Base-by-base conservation (phyloP, 148 eudicot genomes). In the Nepenthes gracilis region DNA sequence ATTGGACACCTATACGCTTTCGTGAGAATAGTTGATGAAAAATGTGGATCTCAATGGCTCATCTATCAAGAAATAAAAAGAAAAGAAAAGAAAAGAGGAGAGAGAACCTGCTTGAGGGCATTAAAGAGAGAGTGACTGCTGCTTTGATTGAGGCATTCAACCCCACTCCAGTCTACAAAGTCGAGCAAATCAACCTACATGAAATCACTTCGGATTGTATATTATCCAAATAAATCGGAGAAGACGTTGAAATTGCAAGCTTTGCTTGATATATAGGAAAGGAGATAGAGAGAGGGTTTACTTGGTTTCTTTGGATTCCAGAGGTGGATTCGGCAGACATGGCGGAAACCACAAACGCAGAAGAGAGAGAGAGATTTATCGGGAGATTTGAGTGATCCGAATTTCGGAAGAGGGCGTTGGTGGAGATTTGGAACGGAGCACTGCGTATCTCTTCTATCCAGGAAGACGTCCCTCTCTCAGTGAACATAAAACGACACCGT, bases 121-220 rank as follows among this genome's bases (percentile, higher is more conserved):
- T 88, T 88, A 32, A 74, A 65, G 65, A 80, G 55, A 51, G 96
- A 63, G 67, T 82, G 79, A 50, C 70, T 62, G 56, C 78, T 36
- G 71, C 70, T 92, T 67, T 85, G 91, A 68, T 92, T 92, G 52
- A 92, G 93, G 65, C 98, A 92, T 76, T 92, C 98, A 47, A 92
- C 81, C 5, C 94, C 85, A 2, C 88, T 78, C 98, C 98, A 92
- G 66, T 92, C 96, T 4, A 92, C 67, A 57, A 84, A 87, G 43
- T 92, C 94, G 49, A 85, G 67, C 54, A 92, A 77, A 88, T 92
- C 98, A 55, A 84, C 94, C 98, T 87, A 64, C 35, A 35, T 50
- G 52, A 33, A 64, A 37, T 54, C 50, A 54, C 15, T 47, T 37
- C 47, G 33, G 11, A 51, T 4, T 23, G 23, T 23, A 23, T 23